These are phyloP conservation scores for Vaccinium macrocarpon DNA, from an alignment of 148 eudicot species.

Conservation along the genomic window DNA sequence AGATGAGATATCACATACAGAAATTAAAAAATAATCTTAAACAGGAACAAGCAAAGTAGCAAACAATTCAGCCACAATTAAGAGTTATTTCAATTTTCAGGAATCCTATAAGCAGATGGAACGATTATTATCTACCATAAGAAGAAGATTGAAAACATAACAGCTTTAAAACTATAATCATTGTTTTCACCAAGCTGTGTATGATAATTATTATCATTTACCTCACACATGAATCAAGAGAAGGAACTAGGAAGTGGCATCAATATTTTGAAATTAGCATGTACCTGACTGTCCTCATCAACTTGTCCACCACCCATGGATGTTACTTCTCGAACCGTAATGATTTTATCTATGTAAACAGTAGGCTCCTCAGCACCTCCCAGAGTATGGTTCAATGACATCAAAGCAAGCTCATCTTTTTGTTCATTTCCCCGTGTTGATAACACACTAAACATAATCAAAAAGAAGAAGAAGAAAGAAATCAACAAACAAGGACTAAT, in stretches of 20 bases:
- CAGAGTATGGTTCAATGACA: conserved; percentile 21
- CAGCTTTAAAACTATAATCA: not conserved
- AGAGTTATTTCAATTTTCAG: not conserved
- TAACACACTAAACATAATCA: not conserved
- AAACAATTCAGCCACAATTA: not conserved
- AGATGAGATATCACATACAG: not conserved
- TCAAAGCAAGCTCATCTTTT: conserved; percentile 23
- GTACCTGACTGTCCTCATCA: conserved; percentile 26
- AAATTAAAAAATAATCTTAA: not conserved
- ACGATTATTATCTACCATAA: not conserved
- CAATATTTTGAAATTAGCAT: not conserved
- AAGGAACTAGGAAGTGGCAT: not conserved
- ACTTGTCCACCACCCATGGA: conserved; percentile 27
- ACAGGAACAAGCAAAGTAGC: not conserved
- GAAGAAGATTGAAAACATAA: not conserved
- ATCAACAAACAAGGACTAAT: not conserved
- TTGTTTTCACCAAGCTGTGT: not conserved
- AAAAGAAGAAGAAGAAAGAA: not conserved
- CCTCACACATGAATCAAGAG: not conserved
- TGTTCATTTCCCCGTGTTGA: conserved; percentile 14
- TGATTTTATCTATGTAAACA: conserved; percentile 45
- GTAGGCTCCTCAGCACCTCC: conserved; percentile 41
- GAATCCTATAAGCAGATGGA: not conserved
- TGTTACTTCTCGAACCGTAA: conserved; percentile 39
- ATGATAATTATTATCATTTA: not conserved